Base-by-base conservation (phyloP, 2,329 filamentous ascomycete genomes). In the Gaeumannomyces sp. region DNA sequence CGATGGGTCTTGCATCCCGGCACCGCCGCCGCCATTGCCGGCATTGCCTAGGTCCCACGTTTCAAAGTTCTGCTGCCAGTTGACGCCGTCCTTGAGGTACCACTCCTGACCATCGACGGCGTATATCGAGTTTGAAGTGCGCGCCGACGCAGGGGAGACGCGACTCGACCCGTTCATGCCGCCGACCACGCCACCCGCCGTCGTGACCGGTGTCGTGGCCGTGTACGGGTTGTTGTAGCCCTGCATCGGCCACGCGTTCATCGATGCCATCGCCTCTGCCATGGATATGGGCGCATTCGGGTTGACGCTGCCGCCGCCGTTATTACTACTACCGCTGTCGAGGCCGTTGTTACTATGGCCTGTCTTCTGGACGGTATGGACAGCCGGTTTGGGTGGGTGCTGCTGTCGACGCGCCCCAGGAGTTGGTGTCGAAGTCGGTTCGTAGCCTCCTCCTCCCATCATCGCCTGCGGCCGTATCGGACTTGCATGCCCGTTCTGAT, bases 21-120 rank as follows among this genome's bases (percentile, higher is more conserved):
- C 66, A 19, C n/a, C 22, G 35, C 62, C 25, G 63, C 63, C 38
- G 22, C 62, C 63, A 33, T 35, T 7, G 28, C 27, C 59, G n/a
- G 68, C 60, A 62, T 64, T 68, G 27, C 75, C 72, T 64, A 80
- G 72, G 45, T 78, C 80, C 84, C 84, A 86, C 3, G 77, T 73
- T 64, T 84, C 79, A 69, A 86, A 86, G 66, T 83, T 80, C 64
- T 85, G 82, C 65, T 86, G 83, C 83, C 83, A 85, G 66, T 78
- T 82, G 31, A 81, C 83, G 25, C 83, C 80, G 66, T 86, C 84
- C 64, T 79, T 84, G 27, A 86, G 72, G 68, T 85, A 83, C 82
- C 83, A 87, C 56, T 85, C 82, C 66, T 83, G 80, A 11, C 80
- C 79, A 66, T 85, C 83, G 59, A 85, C 74, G 7, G 75, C 74